These are phyloP conservation scores for Neurospora cerealis DNA, from an alignment of 495 filamentous ascomycete species.

Conservation along the genomic window DNA sequence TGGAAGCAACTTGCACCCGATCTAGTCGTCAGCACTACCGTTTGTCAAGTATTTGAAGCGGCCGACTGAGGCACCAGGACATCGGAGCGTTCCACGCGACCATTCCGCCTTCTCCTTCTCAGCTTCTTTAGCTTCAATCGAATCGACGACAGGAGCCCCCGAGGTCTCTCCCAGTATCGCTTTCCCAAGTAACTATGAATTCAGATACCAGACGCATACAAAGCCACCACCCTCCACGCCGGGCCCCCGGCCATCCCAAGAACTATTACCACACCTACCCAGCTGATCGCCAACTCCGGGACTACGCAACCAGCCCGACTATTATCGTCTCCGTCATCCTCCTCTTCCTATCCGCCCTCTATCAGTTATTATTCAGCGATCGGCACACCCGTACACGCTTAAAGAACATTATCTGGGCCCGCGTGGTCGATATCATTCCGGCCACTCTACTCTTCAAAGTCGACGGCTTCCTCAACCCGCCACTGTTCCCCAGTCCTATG, in stretches of 20 bases:
- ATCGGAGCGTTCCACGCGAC: not conserved
- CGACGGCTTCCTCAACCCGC: slow-evolving; percentile 37
- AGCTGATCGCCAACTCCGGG: slow-evolving; percentile 10
- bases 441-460: slow-evolving; percentile 48
- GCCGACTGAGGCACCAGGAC: not conserved
- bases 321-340: slow-evolving; percentile 29
- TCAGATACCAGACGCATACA: slow-evolving; percentile 17
- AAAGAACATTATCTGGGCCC: slow-evolving; percentile 49
- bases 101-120: not conserved
- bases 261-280: slow-evolving; percentile 13
- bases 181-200: slow-evolving; percentile 12
- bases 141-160: not conserved
- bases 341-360: slow-evolving; percentile 31
- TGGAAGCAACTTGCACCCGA: not conserved
- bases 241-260: slow-evolving; percentile 9
- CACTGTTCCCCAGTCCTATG: slow-evolving; percentile 20
- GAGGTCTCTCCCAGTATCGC: not conserved
- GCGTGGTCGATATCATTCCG: slow-evolving; percentile 51
- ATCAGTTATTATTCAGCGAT: slow-evolving; percentile 17
- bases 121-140: not conserved
- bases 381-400: not conserved
- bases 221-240: slow-evolving; percentile 16
- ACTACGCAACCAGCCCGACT: slow-evolving; percentile 23
- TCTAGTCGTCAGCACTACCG: not conserved
- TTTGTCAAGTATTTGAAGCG: not conserved